phyloP scores from a whole-genome alignment of 176 grass and related monocot genomes.

The Carex kokanica region DNA sequence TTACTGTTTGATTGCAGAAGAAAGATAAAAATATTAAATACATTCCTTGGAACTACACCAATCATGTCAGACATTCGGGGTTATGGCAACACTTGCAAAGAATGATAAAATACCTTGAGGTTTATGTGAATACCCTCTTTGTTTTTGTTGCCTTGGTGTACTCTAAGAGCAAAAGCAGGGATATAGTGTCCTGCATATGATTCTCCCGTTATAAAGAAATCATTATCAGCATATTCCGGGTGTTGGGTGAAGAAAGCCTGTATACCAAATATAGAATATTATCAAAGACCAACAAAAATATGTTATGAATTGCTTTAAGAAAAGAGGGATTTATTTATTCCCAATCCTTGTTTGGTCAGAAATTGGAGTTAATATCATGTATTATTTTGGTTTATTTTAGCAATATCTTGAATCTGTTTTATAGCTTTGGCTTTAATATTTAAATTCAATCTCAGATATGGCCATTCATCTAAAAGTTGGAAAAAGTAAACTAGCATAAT shows the following conservation, averaged over 20 bases:
- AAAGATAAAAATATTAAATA: conserved; percentile 21
- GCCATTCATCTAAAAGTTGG: not conserved
- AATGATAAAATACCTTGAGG: conserved; percentile 46
- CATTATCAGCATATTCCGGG: conserved; percentile 54
- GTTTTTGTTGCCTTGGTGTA: conserved; percentile 65
- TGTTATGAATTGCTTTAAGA: not conserved
- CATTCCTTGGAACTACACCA: not conserved
- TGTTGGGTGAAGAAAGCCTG: conserved; percentile 77
- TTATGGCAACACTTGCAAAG: not conserved
- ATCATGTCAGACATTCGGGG: not conserved
- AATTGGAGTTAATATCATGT: not conserved
- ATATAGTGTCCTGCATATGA: conserved; percentile 90
- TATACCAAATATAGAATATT: conserved; percentile 10
- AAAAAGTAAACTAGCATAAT: not conserved
- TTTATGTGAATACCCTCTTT: conserved; percentile 78
- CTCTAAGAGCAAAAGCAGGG: conserved; percentile 73
- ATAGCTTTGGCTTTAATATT: not conserved
- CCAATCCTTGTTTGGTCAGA: not conserved
- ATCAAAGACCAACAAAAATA: not conserved
- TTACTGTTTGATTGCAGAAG: not conserved
- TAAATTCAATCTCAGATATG: not conserved
- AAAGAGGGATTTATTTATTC: not conserved
- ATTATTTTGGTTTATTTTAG: not conserved
- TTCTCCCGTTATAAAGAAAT: conserved; percentile 84
- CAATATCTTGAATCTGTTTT: not conserved